phyloP scores from a whole-genome alignment of 192 early-diverging fungal species.

The Entomortierella lignicola region DNA sequence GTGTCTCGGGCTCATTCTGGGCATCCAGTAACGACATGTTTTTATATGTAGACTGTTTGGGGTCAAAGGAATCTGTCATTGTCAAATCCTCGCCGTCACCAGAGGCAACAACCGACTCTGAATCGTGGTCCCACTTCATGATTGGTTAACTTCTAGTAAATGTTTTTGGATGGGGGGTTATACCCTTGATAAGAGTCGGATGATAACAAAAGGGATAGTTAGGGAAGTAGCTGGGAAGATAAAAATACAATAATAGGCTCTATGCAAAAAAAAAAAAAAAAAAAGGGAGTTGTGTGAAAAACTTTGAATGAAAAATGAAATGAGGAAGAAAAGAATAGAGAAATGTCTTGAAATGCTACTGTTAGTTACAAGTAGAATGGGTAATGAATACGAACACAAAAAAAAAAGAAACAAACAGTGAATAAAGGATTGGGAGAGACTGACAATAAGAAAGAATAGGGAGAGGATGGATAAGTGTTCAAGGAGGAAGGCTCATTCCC shows the following conservation, averaged over 20 bases:
- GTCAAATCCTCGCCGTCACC: background rate
- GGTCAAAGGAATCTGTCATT: too few species aligned
- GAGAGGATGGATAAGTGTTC: background rate
- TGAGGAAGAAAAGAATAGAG: background rate
- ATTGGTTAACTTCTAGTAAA: background rate
- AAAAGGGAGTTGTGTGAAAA: background rate
- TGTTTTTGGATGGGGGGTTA: background rate
- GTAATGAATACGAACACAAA: background rate
- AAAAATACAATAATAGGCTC: conserved; percentile 2
- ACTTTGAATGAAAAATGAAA: background rate
- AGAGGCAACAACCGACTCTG: conserved; percentile 4
- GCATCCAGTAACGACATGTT: background rate
- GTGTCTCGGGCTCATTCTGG: background rate
- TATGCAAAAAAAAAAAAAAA: background rate
- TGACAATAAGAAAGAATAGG: background rate
- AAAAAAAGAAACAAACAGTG: background rate
- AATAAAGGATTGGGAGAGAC: background rate
- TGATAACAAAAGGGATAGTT: conserved; percentile 2
- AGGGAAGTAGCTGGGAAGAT: conserved; percentile 1
- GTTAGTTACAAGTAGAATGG: background rate
- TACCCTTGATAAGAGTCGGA: conserved; percentile 1
- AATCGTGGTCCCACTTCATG: conserved; percentile 22
- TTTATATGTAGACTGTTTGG: background rate
- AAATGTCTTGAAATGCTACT: too few species aligned
- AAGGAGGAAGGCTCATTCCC: background rate